These are phyloP conservation scores for Acanthamoeba culbertsoni DNA, from an alignment of 208 protist genomes.

Conservation along the genomic window DNA sequence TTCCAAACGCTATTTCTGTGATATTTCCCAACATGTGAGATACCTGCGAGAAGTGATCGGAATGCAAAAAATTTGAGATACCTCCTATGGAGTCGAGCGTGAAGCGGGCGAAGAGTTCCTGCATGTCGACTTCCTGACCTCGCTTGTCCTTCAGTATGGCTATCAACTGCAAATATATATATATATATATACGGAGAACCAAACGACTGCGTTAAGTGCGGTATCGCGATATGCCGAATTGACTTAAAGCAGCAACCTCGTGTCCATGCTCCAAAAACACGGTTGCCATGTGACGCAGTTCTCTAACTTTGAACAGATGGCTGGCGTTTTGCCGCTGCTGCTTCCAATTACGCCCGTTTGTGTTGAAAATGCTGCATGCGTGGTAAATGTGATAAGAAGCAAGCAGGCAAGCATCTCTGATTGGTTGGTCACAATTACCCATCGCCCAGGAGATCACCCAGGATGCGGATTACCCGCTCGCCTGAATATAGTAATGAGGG, in stretches of 20 bases:
- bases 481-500: too few species aligned
- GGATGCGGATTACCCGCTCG: not conserved
- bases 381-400: not conserved
- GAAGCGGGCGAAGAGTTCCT: constrained; percentile 19
- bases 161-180: not conserved
- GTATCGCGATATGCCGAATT: too few species aligned
- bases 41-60: not conserved
- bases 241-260: not conserved
- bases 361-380: constrained; percentile 4
- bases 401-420: too few species aligned
- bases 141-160: not conserved
- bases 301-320: constrained; percentile 48
- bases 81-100: constrained; percentile 38
- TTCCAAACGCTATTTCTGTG: constrained; percentile 51
- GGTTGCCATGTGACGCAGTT: not conserved
- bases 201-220: too few species aligned
- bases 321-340: not conserved
- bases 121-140: not conserved
- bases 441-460: not conserved
- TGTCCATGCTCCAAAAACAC: not conserved
- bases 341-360: not conserved
- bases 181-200: not conserved
- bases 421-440: too few species aligned
- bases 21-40: not conserved
- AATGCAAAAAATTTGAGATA: too few species aligned